A percentile compares a stretch with the other conserved stretches of the same genome.
These are phyloP conservation scores for Colletotrichum destructivum DNA, from an alignment of 2,329 filamentous ascomycete species.

Conservation along the genomic window DNA sequence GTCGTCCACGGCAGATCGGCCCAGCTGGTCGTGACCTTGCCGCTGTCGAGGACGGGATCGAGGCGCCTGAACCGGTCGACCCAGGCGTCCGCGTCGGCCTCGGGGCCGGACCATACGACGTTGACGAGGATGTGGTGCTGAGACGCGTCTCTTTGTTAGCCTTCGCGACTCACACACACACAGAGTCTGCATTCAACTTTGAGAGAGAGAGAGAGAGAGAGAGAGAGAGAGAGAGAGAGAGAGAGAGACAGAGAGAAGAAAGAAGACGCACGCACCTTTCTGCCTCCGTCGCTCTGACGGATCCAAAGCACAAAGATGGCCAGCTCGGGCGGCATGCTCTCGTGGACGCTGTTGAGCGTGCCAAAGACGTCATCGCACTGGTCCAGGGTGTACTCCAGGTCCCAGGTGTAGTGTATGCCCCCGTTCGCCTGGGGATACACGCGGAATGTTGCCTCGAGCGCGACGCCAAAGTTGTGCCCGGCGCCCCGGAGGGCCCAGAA, in stretches of 20 bases:
- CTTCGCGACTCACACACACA: no score
- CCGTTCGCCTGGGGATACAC: constrained; percentile 52
- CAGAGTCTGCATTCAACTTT: no score
- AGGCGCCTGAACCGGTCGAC: constrained; percentile 14
- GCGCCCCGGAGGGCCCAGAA: constrained; percentile 66
- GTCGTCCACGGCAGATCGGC: constrained; percentile 33
- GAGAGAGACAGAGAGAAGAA: constrained; percentile 44
- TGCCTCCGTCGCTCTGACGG: constrained; percentile 43
- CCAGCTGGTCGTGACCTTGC: constrained; percentile 18
- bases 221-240: no score
- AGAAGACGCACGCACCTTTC: constrained; percentile 38
- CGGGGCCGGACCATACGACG: constrained; percentile 28
- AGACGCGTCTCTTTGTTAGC: neutral
- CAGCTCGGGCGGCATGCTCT: constrained; percentile 47
- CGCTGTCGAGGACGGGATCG: constrained; percentile 15
- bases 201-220: no score
- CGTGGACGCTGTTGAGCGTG: constrained; percentile 52
- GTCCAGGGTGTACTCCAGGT: constrained; percentile 46
- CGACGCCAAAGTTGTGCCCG: constrained; percentile 66
- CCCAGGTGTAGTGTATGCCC: constrained; percentile 46
- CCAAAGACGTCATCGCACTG: constrained; percentile 52
- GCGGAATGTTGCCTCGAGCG: constrained; percentile 61
- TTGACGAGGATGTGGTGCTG: constrained; percentile 36
- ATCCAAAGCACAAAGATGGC: constrained; percentile 53
- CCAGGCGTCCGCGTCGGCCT: constrained; percentile 25